Base-by-base conservation (phyloP, 768 basidiomycete species). In the Sporobolomyces phaffii region DNA sequence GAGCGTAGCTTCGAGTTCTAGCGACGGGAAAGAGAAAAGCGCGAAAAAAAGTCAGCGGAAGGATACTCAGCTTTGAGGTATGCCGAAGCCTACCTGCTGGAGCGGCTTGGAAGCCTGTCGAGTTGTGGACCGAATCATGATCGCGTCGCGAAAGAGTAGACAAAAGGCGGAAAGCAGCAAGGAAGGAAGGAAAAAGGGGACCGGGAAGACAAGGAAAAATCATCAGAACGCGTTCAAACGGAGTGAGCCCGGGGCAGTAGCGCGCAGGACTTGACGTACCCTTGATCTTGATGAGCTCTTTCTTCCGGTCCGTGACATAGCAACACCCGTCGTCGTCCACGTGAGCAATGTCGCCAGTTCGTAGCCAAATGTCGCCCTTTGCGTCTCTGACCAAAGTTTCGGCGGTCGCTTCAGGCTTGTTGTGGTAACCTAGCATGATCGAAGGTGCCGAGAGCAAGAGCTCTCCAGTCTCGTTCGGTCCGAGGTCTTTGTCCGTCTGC, bases 281-380 rank as follows among this genome's bases (percentile, higher is more conserved):
- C 72, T 57, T 75, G 60, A 69, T 70, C 52, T 77, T 77, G 73
- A 77, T 78, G 2, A 78, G 47, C 60, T 77, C 75, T 60, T 78
- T 78, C 34, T 74, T 59, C 6, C 78, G 69, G 66, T 79, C 78
- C 28, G 75, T 69, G 57, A 79, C 74, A 47, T 64, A 75, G 33
- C 69, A 74, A 44, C 65, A 72, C 3, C 73, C 74, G 20, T 75
- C 69, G 20, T 61, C 60, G 47, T 76, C 74, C 51, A 70, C 53
- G 29, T 67, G 51, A 0, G 50, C 73, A 33, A 74, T 68, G 49
- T 74, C 73, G 26, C 73, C 73, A 2, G 73, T 74, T 17, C 49
- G 40, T 8, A 74, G 48, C 73, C 73, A 74, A 2, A 47, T 41
- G 8, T 40, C 44, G n/a, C 63, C 65, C 40, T 24, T 24, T 11